A percentile compares a stretch with the other conserved stretches of the same genome.
phyloP scores from a whole-genome alignment of 257 asterid species.

The Rubia yunnanensis region DNA sequence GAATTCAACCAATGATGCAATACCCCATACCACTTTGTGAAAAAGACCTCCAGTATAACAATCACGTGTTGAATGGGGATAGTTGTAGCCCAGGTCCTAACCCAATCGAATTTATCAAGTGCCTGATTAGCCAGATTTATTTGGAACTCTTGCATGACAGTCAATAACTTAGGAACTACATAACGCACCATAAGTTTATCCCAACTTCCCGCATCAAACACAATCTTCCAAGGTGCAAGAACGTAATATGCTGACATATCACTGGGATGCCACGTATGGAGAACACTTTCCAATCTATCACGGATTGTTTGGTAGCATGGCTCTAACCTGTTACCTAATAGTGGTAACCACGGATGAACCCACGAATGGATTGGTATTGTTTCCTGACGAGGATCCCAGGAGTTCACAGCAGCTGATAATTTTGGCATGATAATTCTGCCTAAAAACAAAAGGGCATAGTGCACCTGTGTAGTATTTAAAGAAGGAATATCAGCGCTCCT shows the following conservation, averaged over 20 bases:
- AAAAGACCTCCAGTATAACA: constrained; percentile 63
- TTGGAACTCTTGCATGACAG: constrained; percentile 61
- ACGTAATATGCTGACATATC: constrained; percentile 71
- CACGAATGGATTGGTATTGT: constrained; percentile 85
- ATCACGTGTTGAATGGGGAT: constrained; percentile 78
- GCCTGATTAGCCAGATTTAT: constrained; percentile 68
- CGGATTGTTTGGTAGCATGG: constrained; percentile 73
- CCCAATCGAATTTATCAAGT: constrained; percentile 68
- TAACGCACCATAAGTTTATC: constrained; percentile 68
- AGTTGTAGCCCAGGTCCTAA: constrained; percentile 51
- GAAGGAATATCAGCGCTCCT: no score
- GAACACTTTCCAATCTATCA: constrained; percentile 60
- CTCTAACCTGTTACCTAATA: constrained; percentile 67
- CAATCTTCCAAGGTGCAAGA: constrained; percentile 82
- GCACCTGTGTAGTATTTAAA: no score
- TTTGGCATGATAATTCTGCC: constrained; percentile 64
- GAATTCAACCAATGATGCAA: constrained; percentile 75
- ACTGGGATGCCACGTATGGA: constrained; percentile 91
- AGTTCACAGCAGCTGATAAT: constrained; percentile 67
- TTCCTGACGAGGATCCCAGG: constrained; percentile 90
- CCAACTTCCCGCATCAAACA: constrained; percentile 83
- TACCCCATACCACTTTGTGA: constrained; percentile 84
- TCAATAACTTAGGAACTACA: constrained; percentile 57
- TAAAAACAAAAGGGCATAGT: no score
- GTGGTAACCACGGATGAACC: constrained; percentile 94